phyloP scores from a whole-genome alignment of 257 asterid species.

The Fraxinus anomala region DNA sequence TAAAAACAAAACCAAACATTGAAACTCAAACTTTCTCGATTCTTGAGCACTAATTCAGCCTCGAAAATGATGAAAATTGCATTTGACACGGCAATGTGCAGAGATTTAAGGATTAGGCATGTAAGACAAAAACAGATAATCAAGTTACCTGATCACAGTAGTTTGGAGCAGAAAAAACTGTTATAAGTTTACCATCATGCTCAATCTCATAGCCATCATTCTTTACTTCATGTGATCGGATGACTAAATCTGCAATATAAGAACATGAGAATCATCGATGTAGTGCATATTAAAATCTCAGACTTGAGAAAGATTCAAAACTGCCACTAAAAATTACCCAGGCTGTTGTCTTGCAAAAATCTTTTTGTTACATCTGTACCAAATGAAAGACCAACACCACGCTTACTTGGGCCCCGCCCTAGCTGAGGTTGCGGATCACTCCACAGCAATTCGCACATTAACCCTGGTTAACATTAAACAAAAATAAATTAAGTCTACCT shows the following conservation, averaged over 20 bases:
- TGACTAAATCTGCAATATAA: conserved; percentile 74
- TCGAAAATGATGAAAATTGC: not conserved
- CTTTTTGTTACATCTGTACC: conserved; percentile 88
- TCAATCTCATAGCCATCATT: conserved; percentile 97
- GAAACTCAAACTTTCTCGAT: not conserved
- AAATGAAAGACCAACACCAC: conserved; percentile 97
- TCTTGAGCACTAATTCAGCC: not conserved
- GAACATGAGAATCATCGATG: conserved; percentile 7
- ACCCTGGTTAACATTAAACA: conserved; percentile 51
- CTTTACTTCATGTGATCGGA: conserved; percentile 98
- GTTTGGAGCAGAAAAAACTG: conserved; percentile 98
- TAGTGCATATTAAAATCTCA: not conserved
- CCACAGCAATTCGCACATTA: conserved; percentile 99
- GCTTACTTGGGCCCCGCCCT: conserved; percentile 99
- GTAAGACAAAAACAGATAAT: conserved; percentile 22
- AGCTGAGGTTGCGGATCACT: conserved; percentile 99
- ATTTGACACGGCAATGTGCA: not conserved
- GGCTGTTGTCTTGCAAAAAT: conserved; percentile 86
- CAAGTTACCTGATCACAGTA: conserved; percentile 92
- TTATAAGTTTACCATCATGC: conserved; percentile 96
- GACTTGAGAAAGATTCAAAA: not conserved
- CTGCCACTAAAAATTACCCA: conserved; percentile 44
- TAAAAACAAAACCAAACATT: not conserved
- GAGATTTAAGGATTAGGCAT: conserved; percentile 21
- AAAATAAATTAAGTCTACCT: conserved; percentile 13